These are phyloP conservation scores for Amphichorda felina DNA, from an alignment of 2,329 filamentous ascomycete species.

Conservation along the genomic window DNA sequence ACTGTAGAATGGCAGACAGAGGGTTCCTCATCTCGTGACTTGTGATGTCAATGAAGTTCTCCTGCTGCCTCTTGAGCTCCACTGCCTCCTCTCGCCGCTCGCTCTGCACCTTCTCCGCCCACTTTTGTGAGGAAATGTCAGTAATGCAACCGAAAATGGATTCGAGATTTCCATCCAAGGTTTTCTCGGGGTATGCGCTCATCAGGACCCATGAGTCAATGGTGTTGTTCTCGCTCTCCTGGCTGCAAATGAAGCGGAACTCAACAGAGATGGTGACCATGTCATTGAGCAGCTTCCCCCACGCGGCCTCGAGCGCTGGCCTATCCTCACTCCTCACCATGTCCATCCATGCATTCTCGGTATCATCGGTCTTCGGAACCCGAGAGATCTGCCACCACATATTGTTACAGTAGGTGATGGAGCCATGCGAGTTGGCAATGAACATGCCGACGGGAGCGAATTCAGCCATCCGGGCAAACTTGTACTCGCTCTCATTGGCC, in stretches of 20 bases:
- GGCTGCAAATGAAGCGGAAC: constrained; percentile 62
- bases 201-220: constrained; percentile 68
- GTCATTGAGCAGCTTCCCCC: constrained; percentile 49
- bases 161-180: constrained; percentile 52
- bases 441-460: constrained; percentile 78
- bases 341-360: constrained; percentile 58
- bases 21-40: constrained; percentile 71
- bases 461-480: constrained; percentile 76
- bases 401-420: constrained; percentile 72
- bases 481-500: constrained; percentile 57
- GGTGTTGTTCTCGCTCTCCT: constrained; percentile 45
- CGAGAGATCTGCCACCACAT: constrained; percentile 65
- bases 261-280: constrained; percentile 57
- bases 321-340: constrained; percentile 58
- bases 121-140: constrained; percentile 78
- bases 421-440: constrained; percentile 60
- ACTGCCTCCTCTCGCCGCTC: constrained; percentile 69
- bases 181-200: constrained; percentile 63
- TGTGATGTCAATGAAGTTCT: constrained; percentile 65
- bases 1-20: constrained; percentile 62
- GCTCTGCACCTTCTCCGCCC: constrained; percentile 70
- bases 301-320: constrained; percentile 43
- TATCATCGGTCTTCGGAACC: constrained; percentile 45
- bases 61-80: constrained; percentile 62
- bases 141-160: constrained; percentile 73